Evolutionary conservation across 1,139 yeast species (phyloP).

Genomic region (Pichia sp.): DNA sequence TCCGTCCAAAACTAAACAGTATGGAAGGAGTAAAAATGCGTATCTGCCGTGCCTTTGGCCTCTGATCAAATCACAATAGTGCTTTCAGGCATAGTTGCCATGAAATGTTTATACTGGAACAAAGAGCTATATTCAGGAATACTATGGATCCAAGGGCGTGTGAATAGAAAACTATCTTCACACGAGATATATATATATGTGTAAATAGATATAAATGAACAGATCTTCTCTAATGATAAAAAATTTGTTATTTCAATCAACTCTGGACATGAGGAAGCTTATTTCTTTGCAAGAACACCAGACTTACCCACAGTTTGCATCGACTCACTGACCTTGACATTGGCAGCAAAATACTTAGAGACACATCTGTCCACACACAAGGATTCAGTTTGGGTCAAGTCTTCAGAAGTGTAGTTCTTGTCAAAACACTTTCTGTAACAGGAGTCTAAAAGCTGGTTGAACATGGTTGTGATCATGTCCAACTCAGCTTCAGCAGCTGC

Average conservation of each 20-base stretch:
- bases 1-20: constrained; percentile 80
- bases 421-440: constrained; percentile 87
- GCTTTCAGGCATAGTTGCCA: not conserved
- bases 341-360: constrained; percentile 91
- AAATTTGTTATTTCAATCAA: not conserved
- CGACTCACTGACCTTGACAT: constrained; percentile 87
- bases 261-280: not conserved
- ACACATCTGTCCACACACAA: constrained; percentile 97
- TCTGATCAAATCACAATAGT: constrained; percentile 16
- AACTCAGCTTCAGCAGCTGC: constrained; percentile 86
- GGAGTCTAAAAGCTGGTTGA: constrained; percentile 76
- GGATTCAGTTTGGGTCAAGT: constrained; percentile 77
- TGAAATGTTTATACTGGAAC: not conserved
- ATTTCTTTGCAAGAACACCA: constrained; percentile 29
- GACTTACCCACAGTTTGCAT: constrained; percentile 35
- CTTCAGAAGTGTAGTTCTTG: constrained; percentile 66
- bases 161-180: not conserved
- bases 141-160: constrained; percentile 3
- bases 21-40: constrained; percentile 78
- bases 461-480: constrained; percentile 96
- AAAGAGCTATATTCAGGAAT: constrained; percentile 13
- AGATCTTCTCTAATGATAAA: not conserved
- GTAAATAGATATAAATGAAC: not conserved
- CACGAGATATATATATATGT: not conserved
- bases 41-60: constrained; percentile 54